Conservation (phyloP, 768 basidiomycete genomes). For the Boletus tylopilopsis region DNA sequence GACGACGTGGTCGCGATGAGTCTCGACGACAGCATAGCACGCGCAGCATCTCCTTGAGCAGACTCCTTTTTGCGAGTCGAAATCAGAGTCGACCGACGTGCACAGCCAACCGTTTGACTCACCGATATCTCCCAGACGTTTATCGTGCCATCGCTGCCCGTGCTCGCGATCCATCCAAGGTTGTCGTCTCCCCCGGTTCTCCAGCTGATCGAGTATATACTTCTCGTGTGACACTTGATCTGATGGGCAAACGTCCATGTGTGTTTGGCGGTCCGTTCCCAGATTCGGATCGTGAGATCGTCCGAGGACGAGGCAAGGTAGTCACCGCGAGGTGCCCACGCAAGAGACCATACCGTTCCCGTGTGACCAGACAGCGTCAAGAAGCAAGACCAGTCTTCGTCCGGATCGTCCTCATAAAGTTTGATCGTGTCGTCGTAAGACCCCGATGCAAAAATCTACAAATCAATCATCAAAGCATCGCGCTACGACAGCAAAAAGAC, state of each 20-base stretch:
- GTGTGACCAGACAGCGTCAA: slow-evolving; percentile 75
- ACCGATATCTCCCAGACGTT: slow-evolving; percentile 78
- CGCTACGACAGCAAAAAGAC: not conserved
- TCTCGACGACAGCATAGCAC: slow-evolving; percentile 31
- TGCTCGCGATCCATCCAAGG: slow-evolving; percentile 82
- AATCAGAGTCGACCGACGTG: not conserved
- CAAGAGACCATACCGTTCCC: slow-evolving; percentile 90
- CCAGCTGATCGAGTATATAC: slow-evolving; percentile 83
- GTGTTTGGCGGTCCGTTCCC: slow-evolving; percentile 63
- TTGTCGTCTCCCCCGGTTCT: slow-evolving; percentile 38
- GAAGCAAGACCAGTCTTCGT: slow-evolving; percentile 92
- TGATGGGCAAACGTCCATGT: slow-evolving; percentile 61
- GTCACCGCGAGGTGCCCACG: slow-evolving; percentile 72
- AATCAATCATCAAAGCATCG: not conserved
- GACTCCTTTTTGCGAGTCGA: slow-evolving; percentile 15
- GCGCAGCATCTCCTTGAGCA: slow-evolving; percentile 3
- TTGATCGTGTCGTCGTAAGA: slow-evolving; percentile 98
- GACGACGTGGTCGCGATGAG: slow-evolving; percentile 55
- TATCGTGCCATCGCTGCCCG: slow-evolving; percentile 82
- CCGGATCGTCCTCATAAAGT: slow-evolving; percentile 88
- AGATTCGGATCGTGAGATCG: slow-evolving; percentile 78
- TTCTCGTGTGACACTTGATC: slow-evolving; percentile 64
- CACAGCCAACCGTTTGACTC: slow-evolving; percentile 14
- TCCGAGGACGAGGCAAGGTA: slow-evolving; percentile 90
- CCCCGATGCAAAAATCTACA: slow-evolving; percentile 93